Conservation (phyloP, 352 stramenopile genomes). For the Globisporangium middletonii region DNA sequence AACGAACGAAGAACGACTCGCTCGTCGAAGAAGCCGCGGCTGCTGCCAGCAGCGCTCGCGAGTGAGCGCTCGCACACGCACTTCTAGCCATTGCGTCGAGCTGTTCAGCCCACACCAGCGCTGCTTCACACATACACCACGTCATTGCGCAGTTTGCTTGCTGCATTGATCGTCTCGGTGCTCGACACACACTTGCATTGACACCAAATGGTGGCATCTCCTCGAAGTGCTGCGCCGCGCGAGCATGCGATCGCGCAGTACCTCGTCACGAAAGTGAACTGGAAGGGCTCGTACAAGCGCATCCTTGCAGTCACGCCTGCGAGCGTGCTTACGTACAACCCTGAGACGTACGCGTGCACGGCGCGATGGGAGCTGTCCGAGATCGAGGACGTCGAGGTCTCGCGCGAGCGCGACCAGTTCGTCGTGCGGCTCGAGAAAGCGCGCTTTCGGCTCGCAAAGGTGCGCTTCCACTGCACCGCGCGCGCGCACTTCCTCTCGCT, state of each 20-base stretch:
- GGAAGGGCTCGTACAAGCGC: conserved; percentile 56
- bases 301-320: conserved; percentile 50
- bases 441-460: conserved; percentile 43
- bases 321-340: conserved; percentile 54
- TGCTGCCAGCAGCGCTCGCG: no score
- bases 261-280: conserved; percentile 57
- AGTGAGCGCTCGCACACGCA: background rate
- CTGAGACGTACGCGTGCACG: conserved; percentile 62
- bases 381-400: conserved; percentile 47
- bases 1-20: no score
- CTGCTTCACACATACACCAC: background rate
- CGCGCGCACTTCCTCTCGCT: conserved; percentile 50
- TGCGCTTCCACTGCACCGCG: conserved; percentile 55
- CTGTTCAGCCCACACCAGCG: background rate
- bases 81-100: background rate
- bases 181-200: background rate
- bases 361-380: conserved; percentile 62
- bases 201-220: conserved; percentile 1
- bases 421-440: conserved; percentile 55
- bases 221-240: background rate
- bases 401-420: conserved; percentile 37
- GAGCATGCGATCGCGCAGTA: conserved; percentile 59
- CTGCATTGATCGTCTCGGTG: no score
- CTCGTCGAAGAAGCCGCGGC: no score
- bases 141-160: no score